Percentiles rank a stretch among this genome's conserved stretches.
Conservation (phyloP, 2,329 filamentous ascomycete genomes). For the Eutypella sp. region DNA sequence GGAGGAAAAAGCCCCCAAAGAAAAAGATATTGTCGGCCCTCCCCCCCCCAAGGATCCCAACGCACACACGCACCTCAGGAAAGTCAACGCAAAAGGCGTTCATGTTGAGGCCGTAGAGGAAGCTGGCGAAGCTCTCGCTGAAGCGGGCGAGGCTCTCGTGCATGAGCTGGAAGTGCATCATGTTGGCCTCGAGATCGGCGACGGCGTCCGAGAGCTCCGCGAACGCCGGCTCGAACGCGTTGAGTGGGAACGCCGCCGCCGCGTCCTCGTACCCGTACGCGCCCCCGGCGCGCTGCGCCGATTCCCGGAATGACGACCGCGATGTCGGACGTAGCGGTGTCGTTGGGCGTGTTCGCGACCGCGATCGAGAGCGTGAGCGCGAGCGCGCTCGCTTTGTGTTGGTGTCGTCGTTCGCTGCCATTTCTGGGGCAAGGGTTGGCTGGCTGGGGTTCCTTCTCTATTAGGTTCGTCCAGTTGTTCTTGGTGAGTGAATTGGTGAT, state of each 20-base stretch:
- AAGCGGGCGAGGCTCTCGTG: slow-evolving; percentile 91
- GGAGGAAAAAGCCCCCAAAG: background rate
- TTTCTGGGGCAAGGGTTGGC: slow-evolving; percentile 16
- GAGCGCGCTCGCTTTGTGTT: slow-evolving; percentile 10
- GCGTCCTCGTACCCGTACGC: slow-evolving; percentile 31
- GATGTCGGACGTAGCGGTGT: slow-evolving; percentile 89
- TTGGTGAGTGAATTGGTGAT: too few species aligned
- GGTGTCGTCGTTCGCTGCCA: slow-evolving; percentile 15
- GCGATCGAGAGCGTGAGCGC: slow-evolving; percentile 25
- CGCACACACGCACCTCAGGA: slow-evolving; percentile 88
- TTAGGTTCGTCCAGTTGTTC: too few species aligned
- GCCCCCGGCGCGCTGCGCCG: slow-evolving; percentile 51
- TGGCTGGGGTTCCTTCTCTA: background rate
- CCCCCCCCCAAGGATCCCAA: too few species aligned
- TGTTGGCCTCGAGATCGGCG: slow-evolving; percentile 93
- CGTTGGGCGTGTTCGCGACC: slow-evolving; percentile 65
- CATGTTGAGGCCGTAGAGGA: slow-evolving; percentile 96
- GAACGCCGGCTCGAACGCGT: slow-evolving; percentile 82
- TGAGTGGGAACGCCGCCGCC: slow-evolving; percentile 58
- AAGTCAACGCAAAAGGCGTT: slow-evolving; percentile 99
- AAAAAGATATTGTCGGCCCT: too few species aligned
- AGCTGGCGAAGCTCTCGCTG: slow-evolving; percentile 91
- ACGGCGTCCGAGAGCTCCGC: slow-evolving; percentile 90
- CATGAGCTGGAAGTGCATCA: slow-evolving; percentile 96
- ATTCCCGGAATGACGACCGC: slow-evolving; percentile 80